Percentiles rank a stretch among this genome's conserved stretches.
Evolutionary conservation across 257 asterid genomes (phyloP).

Genomic region (Striga asiatica): DNA sequence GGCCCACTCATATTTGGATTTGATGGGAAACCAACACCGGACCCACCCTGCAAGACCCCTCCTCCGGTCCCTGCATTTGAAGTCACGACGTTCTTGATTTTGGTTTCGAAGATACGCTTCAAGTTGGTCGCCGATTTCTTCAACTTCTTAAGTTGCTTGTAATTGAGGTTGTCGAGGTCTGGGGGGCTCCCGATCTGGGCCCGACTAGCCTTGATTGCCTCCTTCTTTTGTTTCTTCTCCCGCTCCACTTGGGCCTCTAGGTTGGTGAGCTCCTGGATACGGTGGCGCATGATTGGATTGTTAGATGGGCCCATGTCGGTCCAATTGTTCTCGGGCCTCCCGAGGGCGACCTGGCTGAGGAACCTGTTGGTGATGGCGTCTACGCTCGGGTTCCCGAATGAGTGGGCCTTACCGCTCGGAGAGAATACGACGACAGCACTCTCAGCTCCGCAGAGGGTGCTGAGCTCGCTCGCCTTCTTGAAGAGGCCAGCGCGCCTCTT

Average conservation of each 20-base stretch:
- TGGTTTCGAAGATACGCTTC: not conserved
- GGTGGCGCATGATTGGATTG: not conserved
- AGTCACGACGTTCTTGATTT: not conserved
- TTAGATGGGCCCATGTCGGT: not conserved
- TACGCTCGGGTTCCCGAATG: constrained; percentile 27
- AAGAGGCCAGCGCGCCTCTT: constrained; percentile 33
- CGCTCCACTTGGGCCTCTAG: constrained; percentile 5
- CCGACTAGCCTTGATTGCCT: not conserved
- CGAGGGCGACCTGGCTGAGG: not conserved
- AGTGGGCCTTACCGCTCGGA: constrained; percentile 19
- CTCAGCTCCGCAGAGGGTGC: constrained; percentile 30
- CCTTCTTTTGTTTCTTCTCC: constrained; percentile 9
- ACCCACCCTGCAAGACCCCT: not conserved
- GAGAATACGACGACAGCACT: constrained; percentile 25
- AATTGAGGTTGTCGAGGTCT: not conserved
- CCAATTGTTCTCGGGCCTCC: not conserved
- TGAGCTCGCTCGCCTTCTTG: constrained; percentile 38
- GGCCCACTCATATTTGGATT: not conserved
- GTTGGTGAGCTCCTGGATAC: constrained; percentile 9
- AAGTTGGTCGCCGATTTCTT: not conserved
- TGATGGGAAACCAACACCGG: not conserved
- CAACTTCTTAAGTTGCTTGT: not conserved
- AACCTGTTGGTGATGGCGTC: constrained; percentile 17
- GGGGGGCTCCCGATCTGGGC: constrained; percentile 10
- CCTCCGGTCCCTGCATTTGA: not conserved